Conservation (phyloP, 768 basidiomycete genomes). For the Boletus subcaerulescens region DNA sequence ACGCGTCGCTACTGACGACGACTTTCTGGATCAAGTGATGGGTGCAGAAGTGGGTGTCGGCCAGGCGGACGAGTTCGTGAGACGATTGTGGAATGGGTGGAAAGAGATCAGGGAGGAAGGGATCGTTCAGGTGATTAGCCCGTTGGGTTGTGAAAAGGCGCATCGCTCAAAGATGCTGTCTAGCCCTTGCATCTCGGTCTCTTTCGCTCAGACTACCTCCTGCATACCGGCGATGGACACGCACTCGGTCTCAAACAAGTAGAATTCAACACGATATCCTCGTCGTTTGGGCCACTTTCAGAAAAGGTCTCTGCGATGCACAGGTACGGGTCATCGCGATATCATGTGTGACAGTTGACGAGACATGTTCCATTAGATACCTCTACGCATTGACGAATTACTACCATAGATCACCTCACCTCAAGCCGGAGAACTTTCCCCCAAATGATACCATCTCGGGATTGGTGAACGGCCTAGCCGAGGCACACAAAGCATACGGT, state of each 20-base stretch:
- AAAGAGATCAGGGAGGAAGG: conserved; percentile 67
- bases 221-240: conserved; percentile 52
- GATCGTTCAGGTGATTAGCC: conserved; percentile 44
- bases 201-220: conserved; percentile 92
- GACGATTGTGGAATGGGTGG: conserved; percentile 85
- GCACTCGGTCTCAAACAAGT: conserved; percentile 76
- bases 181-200: conserved; percentile 86
- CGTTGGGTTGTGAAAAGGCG: neutral
- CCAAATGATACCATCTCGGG: conserved; percentile 67
- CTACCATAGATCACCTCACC: conserved; percentile 52
- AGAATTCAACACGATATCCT: conserved; percentile 96
- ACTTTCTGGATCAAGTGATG: conserved; percentile 83
- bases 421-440: conserved; percentile 62
- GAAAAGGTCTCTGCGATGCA: conserved; percentile 69
- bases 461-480: conserved; percentile 72
- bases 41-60: conserved; percentile 75
- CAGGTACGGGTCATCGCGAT: conserved; percentile 52
- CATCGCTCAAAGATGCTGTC: conserved; percentile 3
- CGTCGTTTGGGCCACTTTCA: conserved; percentile 83
- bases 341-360: neutral
- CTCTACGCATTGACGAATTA: conserved; percentile 64
- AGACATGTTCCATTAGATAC: conserved; percentile 48
- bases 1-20: conserved; percentile 71
- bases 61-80: conserved; percentile 83
- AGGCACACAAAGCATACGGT: conserved; percentile 75